These are phyloP conservation scores for Phaffomyces antillensis DNA, from an alignment of 805 yeast genomes.

Conservation along the genomic window DNA sequence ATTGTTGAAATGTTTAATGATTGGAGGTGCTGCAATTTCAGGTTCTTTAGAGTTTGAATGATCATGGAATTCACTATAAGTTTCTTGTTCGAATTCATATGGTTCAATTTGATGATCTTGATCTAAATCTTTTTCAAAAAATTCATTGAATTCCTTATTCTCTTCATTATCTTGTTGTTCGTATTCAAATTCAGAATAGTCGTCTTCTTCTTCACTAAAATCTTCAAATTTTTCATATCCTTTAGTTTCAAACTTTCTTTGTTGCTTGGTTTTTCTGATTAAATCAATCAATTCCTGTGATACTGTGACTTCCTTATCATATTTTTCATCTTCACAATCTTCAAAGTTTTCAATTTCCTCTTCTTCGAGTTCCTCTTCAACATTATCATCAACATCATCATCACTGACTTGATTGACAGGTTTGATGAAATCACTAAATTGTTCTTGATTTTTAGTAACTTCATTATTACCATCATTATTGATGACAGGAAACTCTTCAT, in stretches of 20 bases:
- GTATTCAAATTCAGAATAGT: slow-evolving; percentile 2
- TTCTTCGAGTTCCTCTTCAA: not conserved
- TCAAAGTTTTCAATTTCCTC: not conserved
- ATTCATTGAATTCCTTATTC: not conserved
- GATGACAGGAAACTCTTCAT: slow-evolving; percentile 2
- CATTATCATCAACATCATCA: no score
- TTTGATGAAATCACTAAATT: no score
- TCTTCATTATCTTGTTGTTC: not conserved
- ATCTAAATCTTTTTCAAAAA: not conserved
- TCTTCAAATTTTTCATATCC: slow-evolving; percentile 21
- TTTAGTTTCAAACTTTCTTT: slow-evolving; percentile 1
- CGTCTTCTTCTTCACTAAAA: slow-evolving; percentile 18
- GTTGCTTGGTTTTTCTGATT: slow-evolving; percentile 13
- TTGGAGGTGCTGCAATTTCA: not conserved
- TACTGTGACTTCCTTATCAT: not conserved
- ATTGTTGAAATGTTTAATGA: not conserved
- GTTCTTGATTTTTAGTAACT: not conserved
- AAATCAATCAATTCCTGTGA: slow-evolving; percentile 17
- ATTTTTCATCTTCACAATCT: not conserved
- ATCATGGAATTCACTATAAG: not conserved
- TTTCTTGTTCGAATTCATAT: slow-evolving; percentile 1
- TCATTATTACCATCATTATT: not conserved
- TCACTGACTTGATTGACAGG: not conserved
- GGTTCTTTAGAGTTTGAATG: not conserved
- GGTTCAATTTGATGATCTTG: not conserved